Evolutionary conservation across 176 grass and related monocot species (phyloP), one percentile per base, ranked within the genome.

Genomic region (Aegilops longissima): DNA sequence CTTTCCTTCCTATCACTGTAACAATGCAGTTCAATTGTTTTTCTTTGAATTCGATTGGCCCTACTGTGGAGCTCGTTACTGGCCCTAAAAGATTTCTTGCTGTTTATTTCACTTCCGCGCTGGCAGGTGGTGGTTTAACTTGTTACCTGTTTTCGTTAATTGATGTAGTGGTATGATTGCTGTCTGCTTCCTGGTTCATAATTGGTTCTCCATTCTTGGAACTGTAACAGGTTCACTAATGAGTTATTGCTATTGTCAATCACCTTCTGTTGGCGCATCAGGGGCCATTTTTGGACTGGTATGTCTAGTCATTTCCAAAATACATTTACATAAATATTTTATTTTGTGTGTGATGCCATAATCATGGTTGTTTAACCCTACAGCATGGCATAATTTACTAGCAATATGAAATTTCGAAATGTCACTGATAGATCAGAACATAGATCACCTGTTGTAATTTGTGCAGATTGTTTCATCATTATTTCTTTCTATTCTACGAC

Each of bases 281-380:
- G 96, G 93, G 47, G 96, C 93, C 42, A 93, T 98, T 81, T 98
- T 95, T 77, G 90, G 96, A 91, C 83, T 98, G 89, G 96, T 98
- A 94, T 54, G 59, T 81, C 34, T 56, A 49, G 21, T 84, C 71
- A 33, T 70, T 72, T 17, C 6, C 69, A 59, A 65, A 76, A 58
- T 80, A 58, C 12, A 10, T 16, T 63, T 64, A 33, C 2, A 63
- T 4, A 47, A 74, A 61, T 38, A 34, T 70, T 70, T 70, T 62
- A 59, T 68, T 68, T 68, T 68, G 13, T 68, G 23, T 63, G 9
- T 25, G 25, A 35, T 82, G 20, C 44, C 9, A 70, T 73, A 73
- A 45, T 59, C 45, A 49, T 82, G 36, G 31, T 34, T 58, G 35
- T 16, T 21, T 80, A 80, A 35, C 34, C 18, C 27, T 69, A 39